Evolutionary conservation across 306 rosid species (phyloP).

Genomic region (Ochetophila trinervis): DNA sequence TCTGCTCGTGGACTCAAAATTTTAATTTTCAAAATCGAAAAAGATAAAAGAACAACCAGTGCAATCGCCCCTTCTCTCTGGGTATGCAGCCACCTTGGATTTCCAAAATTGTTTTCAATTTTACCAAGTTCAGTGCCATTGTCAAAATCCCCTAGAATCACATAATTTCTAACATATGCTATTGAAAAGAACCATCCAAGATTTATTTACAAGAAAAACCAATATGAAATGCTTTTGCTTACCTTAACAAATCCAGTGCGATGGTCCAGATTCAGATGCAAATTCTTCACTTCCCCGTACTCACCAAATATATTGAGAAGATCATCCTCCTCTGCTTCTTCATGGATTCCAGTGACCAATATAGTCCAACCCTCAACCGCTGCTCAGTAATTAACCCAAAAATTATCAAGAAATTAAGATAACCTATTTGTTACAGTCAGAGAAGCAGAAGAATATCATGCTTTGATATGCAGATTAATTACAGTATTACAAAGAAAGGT

Average conservation of each 20-base stretch:
- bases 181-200: neutral
- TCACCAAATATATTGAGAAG: conserved; percentile 70
- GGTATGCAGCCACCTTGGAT: no score
- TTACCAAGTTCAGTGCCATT: no score
- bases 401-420: neutral
- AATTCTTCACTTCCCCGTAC: conserved; percentile 69
- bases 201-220: neutral
- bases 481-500: no score
- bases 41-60: no score
- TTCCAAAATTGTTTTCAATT: no score
- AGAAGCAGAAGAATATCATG: neutral
- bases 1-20: no score
- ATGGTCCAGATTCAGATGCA: conserved; percentile 73
- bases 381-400: conserved; percentile 18
- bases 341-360: conserved; percentile 69
- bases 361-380: conserved; percentile 89
- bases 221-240: neutral
- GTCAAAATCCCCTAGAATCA: neutral
- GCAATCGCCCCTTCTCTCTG: no score
- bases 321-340: conserved; percentile 83
- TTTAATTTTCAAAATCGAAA: no score
- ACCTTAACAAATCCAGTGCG: conserved; percentile 83
- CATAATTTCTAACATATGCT: neutral
- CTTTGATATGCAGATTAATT: no score
- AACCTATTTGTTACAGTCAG: conserved; percentile 3